phyloP scores from a whole-genome alignment of 306 rosid genomes.

The Malus asiatica region DNA sequence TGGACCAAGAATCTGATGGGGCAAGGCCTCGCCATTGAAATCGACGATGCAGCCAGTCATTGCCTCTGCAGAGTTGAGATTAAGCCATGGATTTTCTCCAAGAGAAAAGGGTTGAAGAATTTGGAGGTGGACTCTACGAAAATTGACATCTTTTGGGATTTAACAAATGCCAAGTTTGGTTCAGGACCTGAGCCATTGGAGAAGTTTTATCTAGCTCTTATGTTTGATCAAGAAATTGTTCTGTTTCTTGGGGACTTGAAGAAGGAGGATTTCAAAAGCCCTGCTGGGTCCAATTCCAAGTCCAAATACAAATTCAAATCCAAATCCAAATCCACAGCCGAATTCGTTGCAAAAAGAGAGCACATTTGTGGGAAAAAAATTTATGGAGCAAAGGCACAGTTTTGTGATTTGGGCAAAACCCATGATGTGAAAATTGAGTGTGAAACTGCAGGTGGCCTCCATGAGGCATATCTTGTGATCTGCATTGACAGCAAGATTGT shows the following conservation, averaged over 20 bases:
- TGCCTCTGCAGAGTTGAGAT: conserved; percentile 68
- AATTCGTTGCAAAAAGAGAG: conserved; percentile 62
- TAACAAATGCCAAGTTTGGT: conserved; percentile 70
- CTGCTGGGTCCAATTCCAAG: conserved; percentile 3
- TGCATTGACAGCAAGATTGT: conserved; percentile 63
- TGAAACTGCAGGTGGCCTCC: conserved; percentile 49
- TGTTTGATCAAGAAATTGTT: conserved; percentile 45
- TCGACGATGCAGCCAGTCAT: conserved; percentile 48
- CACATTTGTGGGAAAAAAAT: conserved; percentile 68
- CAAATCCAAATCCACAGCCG: conserved; percentile 18
- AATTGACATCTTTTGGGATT: conserved; percentile 64
- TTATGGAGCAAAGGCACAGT: conserved; percentile 59
- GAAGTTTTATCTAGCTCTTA: conserved; percentile 53
- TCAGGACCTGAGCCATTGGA: conserved; percentile 73
- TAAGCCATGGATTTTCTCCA: conserved; percentile 88
- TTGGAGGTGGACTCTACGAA: conserved; percentile 52
- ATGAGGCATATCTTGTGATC: conserved; percentile 63
- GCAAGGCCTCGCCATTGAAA: conserved; percentile 66
- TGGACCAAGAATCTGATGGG: conserved; percentile 90
- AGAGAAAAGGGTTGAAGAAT: conserved; percentile 68
- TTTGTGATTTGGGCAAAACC: conserved; percentile 55
- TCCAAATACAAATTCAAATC: not conserved
- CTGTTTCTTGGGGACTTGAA: conserved; percentile 65
- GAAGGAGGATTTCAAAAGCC: conserved; percentile 48
- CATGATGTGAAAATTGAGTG: conserved; percentile 77